phyloP scores from a whole-genome alignment of 164 flowering plant genomes.

The Pachysandra terminalis region DNA sequence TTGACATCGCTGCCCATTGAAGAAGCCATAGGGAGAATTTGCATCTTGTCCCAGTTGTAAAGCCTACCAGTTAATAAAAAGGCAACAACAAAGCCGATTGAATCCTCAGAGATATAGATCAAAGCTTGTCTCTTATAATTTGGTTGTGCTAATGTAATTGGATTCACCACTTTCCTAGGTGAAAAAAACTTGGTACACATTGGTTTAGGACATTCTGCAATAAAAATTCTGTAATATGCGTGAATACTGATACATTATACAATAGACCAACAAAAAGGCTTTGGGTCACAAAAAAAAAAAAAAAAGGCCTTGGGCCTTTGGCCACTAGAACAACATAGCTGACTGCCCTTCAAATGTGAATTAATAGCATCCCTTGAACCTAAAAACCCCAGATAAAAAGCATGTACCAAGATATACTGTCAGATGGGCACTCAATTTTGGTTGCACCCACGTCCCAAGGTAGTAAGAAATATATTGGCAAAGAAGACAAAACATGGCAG shows the following conservation, averaged over 20 bases:
- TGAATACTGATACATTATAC: no score
- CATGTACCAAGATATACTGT: no score
- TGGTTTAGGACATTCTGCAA: not conserved
- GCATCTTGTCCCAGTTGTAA: constrained; percentile 80
- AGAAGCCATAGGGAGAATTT: constrained; percentile 44
- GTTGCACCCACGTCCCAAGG: not conserved
- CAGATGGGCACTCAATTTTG: no score
- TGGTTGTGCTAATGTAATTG: not conserved
- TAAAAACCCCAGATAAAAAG: no score
- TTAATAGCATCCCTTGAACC: not conserved
- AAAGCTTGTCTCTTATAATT: not conserved
- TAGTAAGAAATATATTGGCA: no score
- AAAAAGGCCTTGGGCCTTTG: no score
- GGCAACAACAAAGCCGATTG: not conserved
- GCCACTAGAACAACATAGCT: not conserved
- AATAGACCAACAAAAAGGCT: not conserved
- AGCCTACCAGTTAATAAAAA: constrained; percentile 40
- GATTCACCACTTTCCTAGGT: not conserved
- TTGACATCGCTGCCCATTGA: constrained; percentile 71
- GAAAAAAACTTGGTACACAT: not conserved
- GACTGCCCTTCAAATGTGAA: not conserved
- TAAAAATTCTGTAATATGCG: no score
- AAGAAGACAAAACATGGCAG: not conserved
- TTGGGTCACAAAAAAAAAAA: no score
- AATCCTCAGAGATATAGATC: not conserved